Conservation (phyloP, 345 rosid genomes). For the Nasturtium officinale region DNA sequence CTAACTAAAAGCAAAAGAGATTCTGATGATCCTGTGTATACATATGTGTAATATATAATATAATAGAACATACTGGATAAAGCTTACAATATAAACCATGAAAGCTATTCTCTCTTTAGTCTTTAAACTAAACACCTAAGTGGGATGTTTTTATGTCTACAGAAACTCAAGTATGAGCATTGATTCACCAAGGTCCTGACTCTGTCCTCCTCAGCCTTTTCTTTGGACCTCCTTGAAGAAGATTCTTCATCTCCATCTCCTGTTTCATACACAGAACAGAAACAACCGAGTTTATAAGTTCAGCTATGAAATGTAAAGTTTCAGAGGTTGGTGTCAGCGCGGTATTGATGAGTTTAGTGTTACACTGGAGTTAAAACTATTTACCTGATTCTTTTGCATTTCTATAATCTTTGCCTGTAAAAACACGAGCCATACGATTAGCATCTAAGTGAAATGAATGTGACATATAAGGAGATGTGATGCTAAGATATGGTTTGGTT, state of each 20-base stretch:
- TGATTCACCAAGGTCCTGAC: slow-evolving; percentile 84
- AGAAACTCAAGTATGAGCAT: slow-evolving; percentile 28
- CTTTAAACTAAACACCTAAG: slow-evolving; percentile 32
- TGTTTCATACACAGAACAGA: slow-evolving; percentile 32
- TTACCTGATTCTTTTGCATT: slow-evolving; percentile 86
- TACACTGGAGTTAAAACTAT: background rate
- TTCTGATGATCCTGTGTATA: slow-evolving; percentile 20
- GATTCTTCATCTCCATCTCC: slow-evolving; percentile 68
- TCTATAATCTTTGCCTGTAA: slow-evolving; percentile 71
- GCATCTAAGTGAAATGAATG: slow-evolving; percentile 23
- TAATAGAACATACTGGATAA: slow-evolving; percentile 5
- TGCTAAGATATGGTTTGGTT: slow-evolving; percentile 16
- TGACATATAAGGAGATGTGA: slow-evolving; percentile 14
- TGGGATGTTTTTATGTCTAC: slow-evolving; percentile 22
- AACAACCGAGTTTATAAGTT: slow-evolving; percentile 8
- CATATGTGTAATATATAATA: background rate
- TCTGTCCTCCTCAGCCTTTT: slow-evolving; percentile 74
- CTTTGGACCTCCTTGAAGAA: slow-evolving; percentile 55
- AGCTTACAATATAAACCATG: slow-evolving; percentile 39
- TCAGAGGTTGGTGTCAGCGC: background rate
- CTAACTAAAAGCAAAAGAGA: slow-evolving; percentile 5
- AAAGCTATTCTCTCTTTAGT: slow-evolving; percentile 8
- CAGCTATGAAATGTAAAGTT: background rate
- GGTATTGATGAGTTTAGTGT: background rate
- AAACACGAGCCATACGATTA: slow-evolving; percentile 19